phyloP scores from a whole-genome alignment of 352 stramenopile species.

The Phytopythium litorale region DNA sequence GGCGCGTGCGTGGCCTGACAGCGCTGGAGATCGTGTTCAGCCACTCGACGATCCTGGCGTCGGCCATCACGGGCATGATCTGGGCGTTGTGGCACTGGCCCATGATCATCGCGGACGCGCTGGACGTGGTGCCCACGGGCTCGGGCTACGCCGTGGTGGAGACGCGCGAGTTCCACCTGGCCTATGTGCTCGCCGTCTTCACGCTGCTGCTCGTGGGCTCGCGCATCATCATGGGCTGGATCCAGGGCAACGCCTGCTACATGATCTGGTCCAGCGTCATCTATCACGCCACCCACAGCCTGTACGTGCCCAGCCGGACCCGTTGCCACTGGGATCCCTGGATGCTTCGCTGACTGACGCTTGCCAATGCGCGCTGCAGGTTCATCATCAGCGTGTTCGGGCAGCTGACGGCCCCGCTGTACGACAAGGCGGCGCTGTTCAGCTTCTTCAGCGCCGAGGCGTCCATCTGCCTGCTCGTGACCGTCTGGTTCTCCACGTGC shows the following conservation, averaged over 20 bases:
- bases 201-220: slow-evolving; percentile 77
- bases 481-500: slow-evolving; percentile 87
- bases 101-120: slow-evolving; percentile 86
- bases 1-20: slow-evolving; percentile 9
- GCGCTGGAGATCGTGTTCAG: slow-evolving; percentile 86
- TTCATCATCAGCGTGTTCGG: slow-evolving; percentile 89
- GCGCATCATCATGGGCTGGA: slow-evolving; percentile 90
- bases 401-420: slow-evolving; percentile 76
- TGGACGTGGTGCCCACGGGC: slow-evolving; percentile 63
- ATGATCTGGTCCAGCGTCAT: slow-evolving; percentile 87
- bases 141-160: slow-evolving; percentile 79
- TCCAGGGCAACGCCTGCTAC: slow-evolving; percentile 86
- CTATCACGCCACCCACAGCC: slow-evolving; percentile 83
- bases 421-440: slow-evolving; percentile 80
- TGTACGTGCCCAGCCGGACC: slow-evolving; percentile 43
- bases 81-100: slow-evolving; percentile 87
- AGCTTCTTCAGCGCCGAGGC: slow-evolving; percentile 85
- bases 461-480: slow-evolving; percentile 78
- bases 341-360: background rate
- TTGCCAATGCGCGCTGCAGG: slow-evolving; percentile 15
- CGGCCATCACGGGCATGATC: slow-evolving; percentile 75
- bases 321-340: background rate
- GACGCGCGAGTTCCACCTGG: slow-evolving; percentile 68
- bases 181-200: slow-evolving; percentile 79
- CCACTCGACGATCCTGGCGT: slow-evolving; percentile 86